Percentiles rank a stretch among this genome's conserved stretches.
Conservation (phyloP, 306 rosid genomes). For the Dryas drummondii region DNA sequence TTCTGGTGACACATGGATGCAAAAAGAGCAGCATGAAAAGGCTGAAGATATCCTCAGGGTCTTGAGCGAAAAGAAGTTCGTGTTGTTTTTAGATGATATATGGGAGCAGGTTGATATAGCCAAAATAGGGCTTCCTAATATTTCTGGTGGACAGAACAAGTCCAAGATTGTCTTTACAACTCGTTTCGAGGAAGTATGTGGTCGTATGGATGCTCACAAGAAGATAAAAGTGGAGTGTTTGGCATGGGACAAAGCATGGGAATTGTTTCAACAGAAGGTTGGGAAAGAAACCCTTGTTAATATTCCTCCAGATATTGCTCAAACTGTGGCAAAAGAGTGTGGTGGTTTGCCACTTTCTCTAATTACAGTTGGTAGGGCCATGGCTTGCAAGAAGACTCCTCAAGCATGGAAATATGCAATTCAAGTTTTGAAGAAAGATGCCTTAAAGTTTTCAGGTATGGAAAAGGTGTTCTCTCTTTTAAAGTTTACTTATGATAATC, state of each 20-base stretch:
- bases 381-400: constrained; percentile 16
- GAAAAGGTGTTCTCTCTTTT: constrained; percentile 13
- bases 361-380: constrained; percentile 17
- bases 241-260: no score
- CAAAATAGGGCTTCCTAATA: neutral
- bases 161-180: constrained; percentile 34
- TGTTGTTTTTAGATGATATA: constrained; percentile 35
- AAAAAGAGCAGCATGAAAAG: neutral
- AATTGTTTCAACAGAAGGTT: neutral
- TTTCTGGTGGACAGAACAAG: neutral
- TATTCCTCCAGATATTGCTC: neutral
- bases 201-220: constrained; percentile 23
- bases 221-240: neutral
- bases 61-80: constrained; percentile 8
- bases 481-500: constrained; percentile 17
- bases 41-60: neutral
- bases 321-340: constrained; percentile 12
- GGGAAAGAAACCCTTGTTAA: constrained; percentile 10
- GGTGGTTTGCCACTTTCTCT: constrained; percentile 24
- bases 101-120: constrained; percentile 24
- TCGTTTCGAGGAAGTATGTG: constrained; percentile 20
- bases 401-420: constrained; percentile 13
- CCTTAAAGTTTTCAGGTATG: constrained; percentile 18
- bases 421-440: neutral
- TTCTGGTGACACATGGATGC: neutral